phyloP scores from a whole-genome alignment of 1,139 yeast genomes.

The Groenewaldozyma sp. region DNA sequence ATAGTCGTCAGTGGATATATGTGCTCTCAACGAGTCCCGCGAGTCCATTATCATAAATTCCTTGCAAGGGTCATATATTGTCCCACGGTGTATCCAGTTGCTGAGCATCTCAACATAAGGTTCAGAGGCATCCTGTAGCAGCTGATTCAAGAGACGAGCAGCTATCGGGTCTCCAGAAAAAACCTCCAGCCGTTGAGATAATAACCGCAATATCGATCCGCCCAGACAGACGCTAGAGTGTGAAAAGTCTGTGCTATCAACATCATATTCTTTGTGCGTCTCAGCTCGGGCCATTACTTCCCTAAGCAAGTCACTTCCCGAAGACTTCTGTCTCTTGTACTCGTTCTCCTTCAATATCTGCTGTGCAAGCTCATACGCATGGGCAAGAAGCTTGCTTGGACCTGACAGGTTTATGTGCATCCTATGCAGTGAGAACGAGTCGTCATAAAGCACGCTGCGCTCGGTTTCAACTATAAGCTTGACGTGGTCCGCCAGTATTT shows the following conservation, averaged over 20 bases:
- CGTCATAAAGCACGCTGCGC: slow-evolving; percentile 39
- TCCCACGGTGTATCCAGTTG: slow-evolving; percentile 70
- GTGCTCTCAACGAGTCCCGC: slow-evolving; percentile 26
- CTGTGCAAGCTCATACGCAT: slow-evolving; percentile 47
- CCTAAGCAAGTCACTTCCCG: slow-evolving; percentile 22
- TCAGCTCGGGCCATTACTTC: slow-evolving; percentile 25
- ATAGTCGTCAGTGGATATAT: slow-evolving; percentile 49
- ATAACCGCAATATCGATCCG: slow-evolving; percentile 37
- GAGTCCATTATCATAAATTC: slow-evolving; percentile 56
- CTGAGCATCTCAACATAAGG: slow-evolving; percentile 65
- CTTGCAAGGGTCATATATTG: slow-evolving; percentile 65
- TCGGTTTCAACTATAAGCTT: slow-evolving; percentile 45
- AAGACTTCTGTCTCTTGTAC: slow-evolving; percentile 19
- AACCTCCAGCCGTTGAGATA: slow-evolving; percentile 48
- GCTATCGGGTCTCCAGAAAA: slow-evolving; percentile 62
- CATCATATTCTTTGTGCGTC: slow-evolving; percentile 17
- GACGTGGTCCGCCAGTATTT: slow-evolving; percentile 42
- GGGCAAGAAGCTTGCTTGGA: slow-evolving; percentile 37
- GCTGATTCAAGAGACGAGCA: slow-evolving; percentile 38
- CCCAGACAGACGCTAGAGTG: slow-evolving; percentile 25
- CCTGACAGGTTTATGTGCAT: slow-evolving; percentile 37
- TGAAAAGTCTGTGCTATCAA: slow-evolving; percentile 18
- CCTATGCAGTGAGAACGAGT: slow-evolving; percentile 39
- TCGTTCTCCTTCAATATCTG: slow-evolving; percentile 35
- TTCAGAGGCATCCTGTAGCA: slow-evolving; percentile 52